Evolutionary conservation across 2,329 filamentous ascomycete species (phyloP).

Genomic region (Fusarium dimerum): DNA sequence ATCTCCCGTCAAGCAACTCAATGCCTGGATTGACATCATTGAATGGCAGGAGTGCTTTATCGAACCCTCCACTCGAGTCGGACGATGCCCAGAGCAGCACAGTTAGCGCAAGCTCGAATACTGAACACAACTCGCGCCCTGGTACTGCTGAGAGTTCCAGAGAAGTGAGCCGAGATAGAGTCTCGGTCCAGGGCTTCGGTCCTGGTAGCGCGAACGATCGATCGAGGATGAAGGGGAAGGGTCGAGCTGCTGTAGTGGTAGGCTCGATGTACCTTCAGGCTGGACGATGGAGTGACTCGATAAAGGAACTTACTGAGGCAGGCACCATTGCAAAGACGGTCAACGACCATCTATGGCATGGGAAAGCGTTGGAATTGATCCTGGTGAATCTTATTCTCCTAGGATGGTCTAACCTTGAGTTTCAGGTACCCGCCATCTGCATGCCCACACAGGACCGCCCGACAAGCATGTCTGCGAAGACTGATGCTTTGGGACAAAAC

Average conservation of each 20-base stretch:
- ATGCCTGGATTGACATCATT: constrained; percentile 53
- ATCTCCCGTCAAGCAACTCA: constrained; percentile 46
- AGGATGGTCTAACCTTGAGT: constrained; percentile 81
- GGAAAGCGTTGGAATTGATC: constrained; percentile 88
- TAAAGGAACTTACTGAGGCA: constrained; percentile 80
- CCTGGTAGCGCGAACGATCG: constrained; percentile 72
- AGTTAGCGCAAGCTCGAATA: constrained; percentile 39
- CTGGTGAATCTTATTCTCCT: constrained; percentile 80
- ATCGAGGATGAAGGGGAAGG: constrained; percentile 78
- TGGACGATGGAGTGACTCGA: constrained; percentile 85
- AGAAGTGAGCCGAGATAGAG: constrained; percentile 56
- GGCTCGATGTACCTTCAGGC: constrained; percentile 86
- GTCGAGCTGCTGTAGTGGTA: constrained; percentile 75
- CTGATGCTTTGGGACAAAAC: constrained; percentile 35
- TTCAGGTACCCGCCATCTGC: constrained; percentile 67
- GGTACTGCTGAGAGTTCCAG: constrained; percentile 47
- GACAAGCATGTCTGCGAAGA: constrained; percentile 34
- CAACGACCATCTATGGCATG: constrained; percentile 96
- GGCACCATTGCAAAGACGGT: constrained; percentile 74
- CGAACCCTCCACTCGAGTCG: constrained; percentile 50
- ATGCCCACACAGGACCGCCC: constrained; percentile 50
- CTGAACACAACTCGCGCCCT: constrained; percentile 41
- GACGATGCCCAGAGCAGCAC: constrained; percentile 46
- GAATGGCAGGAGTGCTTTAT: constrained; percentile 49
- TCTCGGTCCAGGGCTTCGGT: constrained; percentile 71